phyloP scores from a whole-genome alignment of 2,329 filamentous ascomycete species.

The Calonectria ilicicola region DNA sequence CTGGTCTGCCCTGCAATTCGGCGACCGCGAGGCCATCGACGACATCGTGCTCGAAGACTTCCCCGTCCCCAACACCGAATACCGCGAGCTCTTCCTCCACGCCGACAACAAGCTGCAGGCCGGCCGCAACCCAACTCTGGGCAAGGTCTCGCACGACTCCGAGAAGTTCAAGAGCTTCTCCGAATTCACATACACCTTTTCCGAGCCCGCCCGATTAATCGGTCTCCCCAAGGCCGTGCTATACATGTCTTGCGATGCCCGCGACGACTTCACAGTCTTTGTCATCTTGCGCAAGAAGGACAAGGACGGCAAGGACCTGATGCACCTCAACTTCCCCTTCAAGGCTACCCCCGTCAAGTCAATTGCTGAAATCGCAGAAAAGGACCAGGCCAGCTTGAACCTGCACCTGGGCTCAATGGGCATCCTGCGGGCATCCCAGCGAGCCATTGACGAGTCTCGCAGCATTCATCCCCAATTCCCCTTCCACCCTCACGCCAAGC shows the following conservation, averaged over 20 bases:
- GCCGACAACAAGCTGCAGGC: not conserved
- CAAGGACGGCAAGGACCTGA: slow-evolving; percentile 53
- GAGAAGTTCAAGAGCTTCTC: slow-evolving; percentile 25
- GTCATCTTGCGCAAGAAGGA: slow-evolving; percentile 58
- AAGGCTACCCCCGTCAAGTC: slow-evolving; percentile 39
- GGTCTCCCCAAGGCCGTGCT: slow-evolving; percentile 60
- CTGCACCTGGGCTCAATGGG: slow-evolving; percentile 56
- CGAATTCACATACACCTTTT: slow-evolving; percentile 55
- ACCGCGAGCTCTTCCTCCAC: slow-evolving; percentile 10
- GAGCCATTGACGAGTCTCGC: slow-evolving; percentile 48
- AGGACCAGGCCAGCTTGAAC: slow-evolving; percentile 53
- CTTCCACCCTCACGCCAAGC: slow-evolving; percentile 52
- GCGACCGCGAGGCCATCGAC: slow-evolving; percentile 28
- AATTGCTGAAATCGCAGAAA: slow-evolving; percentile 45
- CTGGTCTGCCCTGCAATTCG: slow-evolving; percentile 36
- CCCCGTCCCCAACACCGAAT: slow-evolving; percentile 16
- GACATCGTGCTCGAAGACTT: slow-evolving; percentile 20
- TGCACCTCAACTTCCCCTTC: slow-evolving; percentile 57
- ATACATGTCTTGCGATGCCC: slow-evolving; percentile 56
- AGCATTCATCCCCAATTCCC: slow-evolving; percentile 48
- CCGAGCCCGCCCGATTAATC: slow-evolving; percentile 52
- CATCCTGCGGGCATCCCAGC: slow-evolving; percentile 58
- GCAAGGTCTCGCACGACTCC: slow-evolving; percentile 45
- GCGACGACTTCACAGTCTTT: slow-evolving; percentile 59
- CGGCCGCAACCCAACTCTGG: not conserved